Percentiles rank a stretch among this genome's conserved stretches.
Evolutionary conservation across 1,284 basidiomycete species (phyloP).

Genomic region (Leccinum subrobustum): DNA sequence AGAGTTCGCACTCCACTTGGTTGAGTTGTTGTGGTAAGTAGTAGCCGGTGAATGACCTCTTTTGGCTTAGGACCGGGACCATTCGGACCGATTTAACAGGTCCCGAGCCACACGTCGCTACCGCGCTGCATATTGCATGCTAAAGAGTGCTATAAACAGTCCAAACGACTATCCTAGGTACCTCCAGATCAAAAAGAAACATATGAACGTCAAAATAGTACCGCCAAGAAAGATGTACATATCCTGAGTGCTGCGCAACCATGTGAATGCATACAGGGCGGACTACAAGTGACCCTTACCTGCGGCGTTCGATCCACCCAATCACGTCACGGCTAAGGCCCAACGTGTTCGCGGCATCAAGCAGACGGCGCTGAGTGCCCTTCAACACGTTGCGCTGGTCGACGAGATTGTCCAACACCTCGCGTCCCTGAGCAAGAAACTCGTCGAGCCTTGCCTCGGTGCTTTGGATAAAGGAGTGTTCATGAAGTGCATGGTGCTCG

Average conservation of each 20-base stretch:
- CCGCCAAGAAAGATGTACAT: slow-evolving; percentile 89
- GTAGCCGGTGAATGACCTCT: neutral
- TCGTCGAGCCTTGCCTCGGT: slow-evolving; percentile 82
- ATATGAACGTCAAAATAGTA: slow-evolving; percentile 83
- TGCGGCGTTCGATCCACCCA: slow-evolving; percentile 91
- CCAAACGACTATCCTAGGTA: slow-evolving; percentile 69
- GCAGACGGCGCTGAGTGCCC: slow-evolving; percentile 79
- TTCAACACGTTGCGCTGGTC: slow-evolving; percentile 92
- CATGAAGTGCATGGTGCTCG: slow-evolving; percentile 77
- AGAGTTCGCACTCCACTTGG: neutral
- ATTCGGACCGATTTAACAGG: neutral
- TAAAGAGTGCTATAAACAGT: slow-evolving; percentile 5
- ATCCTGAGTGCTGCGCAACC: slow-evolving; percentile 74
- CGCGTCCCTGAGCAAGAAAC: slow-evolving; percentile 87
- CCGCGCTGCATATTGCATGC: neutral
- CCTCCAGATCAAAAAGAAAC: slow-evolving; percentile 87
- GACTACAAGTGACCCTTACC: slow-evolving; percentile 42
- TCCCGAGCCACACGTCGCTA: slow-evolving; percentile 4
- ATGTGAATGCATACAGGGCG: slow-evolving; percentile 11
- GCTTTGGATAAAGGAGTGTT: slow-evolving; percentile 84
- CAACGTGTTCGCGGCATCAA: slow-evolving; percentile 89
- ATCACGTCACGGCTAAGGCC: slow-evolving; percentile 92
- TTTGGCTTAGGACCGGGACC: slow-evolving; percentile 12
- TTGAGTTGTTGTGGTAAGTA: neutral
- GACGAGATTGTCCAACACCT: slow-evolving; percentile 85